Evolutionary conservation across 331 rosid genomes (phyloP).

Genomic region (Phaseolus coccineus): DNA sequence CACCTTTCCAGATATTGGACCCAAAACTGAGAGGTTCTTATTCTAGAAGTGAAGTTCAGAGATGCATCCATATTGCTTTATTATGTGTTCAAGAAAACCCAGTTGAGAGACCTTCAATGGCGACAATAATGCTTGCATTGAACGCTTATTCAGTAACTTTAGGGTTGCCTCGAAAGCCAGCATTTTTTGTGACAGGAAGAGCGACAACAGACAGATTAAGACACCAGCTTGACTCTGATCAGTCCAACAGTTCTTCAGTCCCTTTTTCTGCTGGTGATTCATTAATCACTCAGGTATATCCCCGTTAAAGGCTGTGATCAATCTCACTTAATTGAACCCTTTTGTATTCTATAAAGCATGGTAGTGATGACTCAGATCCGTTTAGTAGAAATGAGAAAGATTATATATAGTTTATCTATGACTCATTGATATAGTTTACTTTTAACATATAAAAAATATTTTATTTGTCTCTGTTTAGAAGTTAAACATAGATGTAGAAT

Average conservation of each 20-base stretch:
- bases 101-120: constrained; percentile 56
- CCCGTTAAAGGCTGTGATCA: constrained; percentile 27
- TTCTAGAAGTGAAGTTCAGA: constrained; percentile 45
- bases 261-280: constrained; percentile 36
- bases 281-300: constrained; percentile 41
- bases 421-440: too few relatives aligned
- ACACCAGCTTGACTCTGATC: constrained; percentile 31
- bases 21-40: constrained; percentile 44
- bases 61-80: constrained; percentile 52
- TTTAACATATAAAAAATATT: too few relatives aligned
- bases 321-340: background rate
- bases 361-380: too few relatives aligned
- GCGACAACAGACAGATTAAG: background rate
- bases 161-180: constrained; percentile 51
- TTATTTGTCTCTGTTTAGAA: too few relatives aligned
- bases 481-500: too few relatives aligned
- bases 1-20: constrained; percentile 46
- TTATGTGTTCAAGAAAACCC: constrained; percentile 54
- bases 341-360: background rate
- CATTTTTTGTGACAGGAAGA: constrained; percentile 46
- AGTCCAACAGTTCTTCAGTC: background rate
- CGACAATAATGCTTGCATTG: constrained; percentile 46
- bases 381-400: too few relatives aligned
- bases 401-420: too few relatives aligned
- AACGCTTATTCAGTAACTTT: constrained; percentile 50